A percentile compares a stretch with the other conserved stretches of the same genome.
These are phyloP conservation scores for Cadophora luteo-olivacea DNA, from an alignment of 2,329 filamentous ascomycete genomes.

Conservation along the genomic window DNA sequence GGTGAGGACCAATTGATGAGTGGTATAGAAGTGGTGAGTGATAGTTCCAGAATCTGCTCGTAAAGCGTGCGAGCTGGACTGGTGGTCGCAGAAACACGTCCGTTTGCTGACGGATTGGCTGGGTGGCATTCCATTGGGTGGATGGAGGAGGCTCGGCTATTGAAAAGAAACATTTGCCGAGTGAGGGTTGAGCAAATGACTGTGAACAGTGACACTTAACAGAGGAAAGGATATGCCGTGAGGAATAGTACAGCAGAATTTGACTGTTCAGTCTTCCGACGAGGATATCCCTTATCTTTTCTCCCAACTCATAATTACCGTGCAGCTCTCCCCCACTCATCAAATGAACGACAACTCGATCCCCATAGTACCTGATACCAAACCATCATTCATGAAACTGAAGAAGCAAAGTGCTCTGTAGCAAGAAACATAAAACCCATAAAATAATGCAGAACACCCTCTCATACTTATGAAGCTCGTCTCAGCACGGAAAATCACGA, in stretches of 20 bases:
- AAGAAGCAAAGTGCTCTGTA: background rate
- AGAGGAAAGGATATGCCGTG: slow-evolving; percentile 6
- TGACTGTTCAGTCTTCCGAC: slow-evolving; percentile 4
- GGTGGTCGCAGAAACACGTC: slow-evolving; percentile 34
- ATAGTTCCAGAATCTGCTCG: background rate
- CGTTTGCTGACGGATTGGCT: slow-evolving; percentile 14
- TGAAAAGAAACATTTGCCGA: background rate
- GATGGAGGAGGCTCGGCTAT: background rate
- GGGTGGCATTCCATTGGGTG: background rate
- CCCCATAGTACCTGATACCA: background rate
- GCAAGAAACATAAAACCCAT: background rate
- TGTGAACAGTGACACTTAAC: background rate
- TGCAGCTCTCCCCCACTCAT: background rate
- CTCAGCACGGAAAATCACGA: slow-evolving; percentile 7
- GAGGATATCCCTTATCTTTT: background rate
- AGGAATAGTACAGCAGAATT: background rate
- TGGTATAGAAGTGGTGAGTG: background rate
- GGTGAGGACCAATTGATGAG: slow-evolving; percentile 2
- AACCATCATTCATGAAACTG: background rate
- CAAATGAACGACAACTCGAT: background rate
- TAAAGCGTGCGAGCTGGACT: slow-evolving; percentile 11
- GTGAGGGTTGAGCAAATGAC: background rate
- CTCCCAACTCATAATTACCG: background rate
- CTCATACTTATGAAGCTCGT: slow-evolving; percentile 5
- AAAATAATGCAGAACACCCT: slow-evolving; percentile 6